These are phyloP conservation scores for Santalum album DNA, from an alignment of 164 flowering plant species.

Conservation along the genomic window DNA sequence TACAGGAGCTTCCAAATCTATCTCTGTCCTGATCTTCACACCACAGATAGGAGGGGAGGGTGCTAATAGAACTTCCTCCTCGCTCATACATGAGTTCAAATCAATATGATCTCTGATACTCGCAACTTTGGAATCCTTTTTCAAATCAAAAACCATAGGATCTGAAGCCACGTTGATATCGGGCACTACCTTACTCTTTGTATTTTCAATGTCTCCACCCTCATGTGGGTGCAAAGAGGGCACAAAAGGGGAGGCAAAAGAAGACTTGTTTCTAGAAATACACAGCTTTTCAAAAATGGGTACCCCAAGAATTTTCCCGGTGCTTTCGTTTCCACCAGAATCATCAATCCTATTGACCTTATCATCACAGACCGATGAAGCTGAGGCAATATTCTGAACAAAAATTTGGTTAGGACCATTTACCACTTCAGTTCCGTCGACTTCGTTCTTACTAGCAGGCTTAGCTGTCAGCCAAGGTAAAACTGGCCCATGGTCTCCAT, in stretches of 20 bases:
- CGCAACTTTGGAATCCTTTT: neutral
- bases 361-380: neutral
- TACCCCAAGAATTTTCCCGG: slow-evolving; percentile 1
- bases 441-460: no score
- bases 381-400: neutral
- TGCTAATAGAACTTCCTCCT: neutral
- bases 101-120: neutral
- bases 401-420: neutral
- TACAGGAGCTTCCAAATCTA: slow-evolving; percentile 23
- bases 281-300: slow-evolving; percentile 1
- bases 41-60: neutral
- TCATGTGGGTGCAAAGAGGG: no score
- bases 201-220: neutral
- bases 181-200: neutral
- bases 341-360: neutral
- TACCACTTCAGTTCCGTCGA: neutral
- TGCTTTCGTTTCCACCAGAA: no score
- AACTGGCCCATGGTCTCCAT: no score
- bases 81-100: neutral
- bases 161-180: slow-evolving; percentile 1
- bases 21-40: neutral
- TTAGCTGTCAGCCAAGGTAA: no score
- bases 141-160: neutral
- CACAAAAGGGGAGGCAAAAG: neutral
- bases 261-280: neutral